These are phyloP conservation scores for Nicotiana rustica DNA, from an alignment of 305 asterid genomes.

Conservation along the genomic window DNA sequence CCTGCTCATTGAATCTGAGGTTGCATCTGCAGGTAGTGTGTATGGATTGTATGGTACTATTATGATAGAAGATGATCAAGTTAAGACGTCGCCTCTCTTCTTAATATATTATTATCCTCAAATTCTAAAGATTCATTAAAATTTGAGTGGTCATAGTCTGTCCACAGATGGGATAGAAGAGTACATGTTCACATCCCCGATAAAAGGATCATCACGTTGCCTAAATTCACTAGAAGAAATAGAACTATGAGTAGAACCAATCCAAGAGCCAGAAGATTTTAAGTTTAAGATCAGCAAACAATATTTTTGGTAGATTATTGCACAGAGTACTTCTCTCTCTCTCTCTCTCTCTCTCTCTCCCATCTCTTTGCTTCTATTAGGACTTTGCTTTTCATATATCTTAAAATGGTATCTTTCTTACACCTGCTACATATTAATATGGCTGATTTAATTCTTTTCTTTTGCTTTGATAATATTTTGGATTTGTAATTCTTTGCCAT, in stretches of 20 bases:
- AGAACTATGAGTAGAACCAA: neutral
- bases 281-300: constrained; percentile 29
- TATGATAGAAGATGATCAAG: constrained; percentile 14
- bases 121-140: constrained; percentile 22
- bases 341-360: neutral
- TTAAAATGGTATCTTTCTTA: constrained; percentile 18
- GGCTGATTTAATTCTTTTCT: constrained; percentile 6
- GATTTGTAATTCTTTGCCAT: constrained; percentile 26
- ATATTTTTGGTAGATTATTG: constrained; percentile 13
- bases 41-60: constrained; percentile 27
- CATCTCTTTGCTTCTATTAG: neutral
- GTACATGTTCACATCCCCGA: constrained; percentile 5
- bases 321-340: constrained; percentile 7
- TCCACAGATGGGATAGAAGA: constrained; percentile 16
- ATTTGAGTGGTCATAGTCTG: neutral
- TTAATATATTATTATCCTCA: constrained; percentile 14
- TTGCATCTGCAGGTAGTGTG: constrained; percentile 29
- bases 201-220: constrained; percentile 1
- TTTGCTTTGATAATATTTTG: constrained; percentile 33
- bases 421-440: neutral
- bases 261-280: neutral
- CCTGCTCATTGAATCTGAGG: constrained; percentile 28
- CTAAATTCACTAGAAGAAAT: constrained; percentile 12
- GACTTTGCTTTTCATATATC: constrained; percentile 24
- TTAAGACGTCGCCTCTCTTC: constrained; percentile 14